Evolutionary conservation across 768 basidiomycete species (phyloP).

Genomic region (Pleurotus salmoneostramineus): DNA sequence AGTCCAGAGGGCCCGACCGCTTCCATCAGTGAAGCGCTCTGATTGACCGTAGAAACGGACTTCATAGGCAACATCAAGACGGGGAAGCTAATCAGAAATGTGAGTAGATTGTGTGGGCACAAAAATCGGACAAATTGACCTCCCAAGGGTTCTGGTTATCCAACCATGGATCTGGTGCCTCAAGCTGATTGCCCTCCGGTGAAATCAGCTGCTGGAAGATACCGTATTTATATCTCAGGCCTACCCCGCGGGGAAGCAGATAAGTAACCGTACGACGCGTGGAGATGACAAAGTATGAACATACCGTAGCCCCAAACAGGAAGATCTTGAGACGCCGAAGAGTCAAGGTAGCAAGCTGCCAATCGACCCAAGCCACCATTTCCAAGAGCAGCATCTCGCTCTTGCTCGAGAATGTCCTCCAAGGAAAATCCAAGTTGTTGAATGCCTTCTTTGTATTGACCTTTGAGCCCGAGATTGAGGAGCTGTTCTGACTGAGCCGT

Average conservation of each 20-base stretch:
- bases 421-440: constrained; percentile 83
- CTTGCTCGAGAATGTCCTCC: constrained; percentile 82
- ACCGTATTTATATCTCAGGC: constrained; percentile 88
- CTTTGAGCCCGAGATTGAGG: constrained; percentile 84
- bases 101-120: background rate
- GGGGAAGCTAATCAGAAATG: constrained; percentile 43
- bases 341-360: constrained; percentile 96
- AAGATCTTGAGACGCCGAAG: constrained; percentile 68
- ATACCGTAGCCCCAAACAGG: constrained; percentile 89
- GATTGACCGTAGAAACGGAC: constrained; percentile 88
- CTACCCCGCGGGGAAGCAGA: background rate
- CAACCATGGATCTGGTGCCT: constrained; percentile 93
- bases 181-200: constrained; percentile 78
- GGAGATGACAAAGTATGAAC: background rate
- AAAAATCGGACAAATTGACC: constrained; percentile 16
- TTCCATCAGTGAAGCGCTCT: constrained; percentile 58
- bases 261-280: background rate
- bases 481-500: constrained; percentile 38
- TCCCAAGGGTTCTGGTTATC: constrained; percentile 89
- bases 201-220: constrained; percentile 95
- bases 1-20: constrained; percentile 65
- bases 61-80: constrained; percentile 80
- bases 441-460: constrained; percentile 64
- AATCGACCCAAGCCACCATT: constrained; percentile 95
- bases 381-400: constrained; percentile 92